phyloP scores from a whole-genome alignment of 495 filamentous ascomycete species.

The Hypoxylon subgilvum region DNA sequence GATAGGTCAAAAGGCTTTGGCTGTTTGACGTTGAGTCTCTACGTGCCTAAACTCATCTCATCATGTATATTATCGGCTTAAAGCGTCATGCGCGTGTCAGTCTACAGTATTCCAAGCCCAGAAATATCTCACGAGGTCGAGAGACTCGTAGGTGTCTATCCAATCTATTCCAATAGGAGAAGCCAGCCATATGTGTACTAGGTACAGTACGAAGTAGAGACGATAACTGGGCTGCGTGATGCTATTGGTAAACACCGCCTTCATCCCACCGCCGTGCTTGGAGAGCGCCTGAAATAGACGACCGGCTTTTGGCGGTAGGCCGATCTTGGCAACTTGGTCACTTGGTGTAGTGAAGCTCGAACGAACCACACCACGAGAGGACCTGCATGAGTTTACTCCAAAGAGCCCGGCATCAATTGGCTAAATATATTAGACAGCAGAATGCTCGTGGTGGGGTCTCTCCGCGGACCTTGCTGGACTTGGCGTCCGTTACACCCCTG shows the following conservation, averaged over 20 bases:
- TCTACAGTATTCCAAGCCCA: constrained; percentile 4
- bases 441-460: constrained; percentile 16
- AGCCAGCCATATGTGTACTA: not conserved
- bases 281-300: constrained; percentile 17
- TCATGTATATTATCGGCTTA: constrained; percentile 22
- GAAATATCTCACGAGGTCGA: constrained; percentile 9
- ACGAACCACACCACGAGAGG: constrained; percentile 38
- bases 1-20: constrained; percentile 12
- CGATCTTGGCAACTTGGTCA: constrained; percentile 25
- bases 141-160: constrained; percentile 2
- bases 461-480: constrained; percentile 30
- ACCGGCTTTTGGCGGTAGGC: constrained; percentile 17
- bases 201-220: too few relatives aligned
- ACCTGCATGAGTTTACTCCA: constrained; percentile 30
- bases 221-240: constrained; percentile 10
- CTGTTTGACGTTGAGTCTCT: constrained; percentile 1
- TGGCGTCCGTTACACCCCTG: constrained; percentile 35
- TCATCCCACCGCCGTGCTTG: constrained; percentile 22
- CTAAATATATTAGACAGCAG: constrained; percentile 35
- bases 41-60: constrained; percentile 28
- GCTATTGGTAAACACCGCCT: constrained; percentile 3
- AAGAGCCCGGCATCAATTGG: constrained; percentile 32
- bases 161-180: constrained; percentile 3
- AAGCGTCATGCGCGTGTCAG: constrained; percentile 15
- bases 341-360: constrained; percentile 16